phyloP scores from a whole-genome alignment of 1,284 basidiomycete species.

The Ganoderma boninense region DNA sequence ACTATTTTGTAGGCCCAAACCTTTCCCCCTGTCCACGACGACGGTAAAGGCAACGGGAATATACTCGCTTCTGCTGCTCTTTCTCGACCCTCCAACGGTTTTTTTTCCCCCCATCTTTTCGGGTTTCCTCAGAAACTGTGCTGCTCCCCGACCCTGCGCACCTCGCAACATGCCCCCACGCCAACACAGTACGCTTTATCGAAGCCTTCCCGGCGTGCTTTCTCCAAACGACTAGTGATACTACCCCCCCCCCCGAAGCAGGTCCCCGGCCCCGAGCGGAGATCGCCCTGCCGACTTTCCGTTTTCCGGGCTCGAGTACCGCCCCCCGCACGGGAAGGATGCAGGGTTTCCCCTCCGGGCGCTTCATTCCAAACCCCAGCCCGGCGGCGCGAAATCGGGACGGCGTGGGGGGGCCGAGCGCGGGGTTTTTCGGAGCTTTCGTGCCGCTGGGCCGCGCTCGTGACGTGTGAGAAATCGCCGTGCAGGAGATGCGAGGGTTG shows the following conservation, averaged over 20 bases:
- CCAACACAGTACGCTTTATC: background rate
- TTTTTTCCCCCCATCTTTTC: too few relatives aligned
- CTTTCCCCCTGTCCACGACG: too few relatives aligned
- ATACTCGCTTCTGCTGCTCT: too few relatives aligned
- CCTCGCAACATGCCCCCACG: too few relatives aligned
- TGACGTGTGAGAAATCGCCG: background rate
- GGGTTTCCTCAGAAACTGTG: background rate
- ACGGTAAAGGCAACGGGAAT: too few relatives aligned
- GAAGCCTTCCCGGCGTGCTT: background rate
- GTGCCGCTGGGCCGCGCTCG: background rate
- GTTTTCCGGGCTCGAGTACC: background rate
- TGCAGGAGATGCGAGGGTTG: background rate
- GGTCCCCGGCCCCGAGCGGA: background rate
- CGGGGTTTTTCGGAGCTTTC: background rate
- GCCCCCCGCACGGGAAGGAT: too few relatives aligned
- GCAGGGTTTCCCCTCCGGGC: background rate
- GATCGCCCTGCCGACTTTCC: background rate
- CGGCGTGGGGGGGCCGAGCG: too few relatives aligned
- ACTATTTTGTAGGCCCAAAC: too few relatives aligned
- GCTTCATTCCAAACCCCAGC: background rate
- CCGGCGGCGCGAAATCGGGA: background rate
- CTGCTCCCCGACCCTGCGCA: too few relatives aligned
- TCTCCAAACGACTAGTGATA: too few relatives aligned
- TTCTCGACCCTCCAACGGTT: too few relatives aligned
- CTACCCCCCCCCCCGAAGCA: background rate